Conservation (phyloP, 2,329 filamentous ascomycete species). For the Leptosphaerulina australis region DNA sequence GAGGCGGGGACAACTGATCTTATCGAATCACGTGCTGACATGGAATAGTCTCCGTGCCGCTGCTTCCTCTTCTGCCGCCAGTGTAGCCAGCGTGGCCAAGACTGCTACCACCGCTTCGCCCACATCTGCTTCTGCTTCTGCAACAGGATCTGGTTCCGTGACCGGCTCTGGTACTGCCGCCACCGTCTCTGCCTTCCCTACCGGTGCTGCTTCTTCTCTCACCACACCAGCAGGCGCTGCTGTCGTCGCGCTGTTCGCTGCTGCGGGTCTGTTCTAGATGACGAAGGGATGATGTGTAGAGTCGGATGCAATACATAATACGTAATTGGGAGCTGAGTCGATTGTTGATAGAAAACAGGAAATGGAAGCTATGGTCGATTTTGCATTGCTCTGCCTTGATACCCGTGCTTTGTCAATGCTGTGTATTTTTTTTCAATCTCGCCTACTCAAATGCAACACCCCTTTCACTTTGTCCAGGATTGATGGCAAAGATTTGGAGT, state of each 20-base stretch:
- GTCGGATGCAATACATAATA: constrained; percentile 4
- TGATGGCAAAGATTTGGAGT: background rate
- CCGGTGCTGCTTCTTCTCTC: constrained; percentile 21
- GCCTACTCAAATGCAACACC: background rate
- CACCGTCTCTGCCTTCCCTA: constrained; percentile 25
- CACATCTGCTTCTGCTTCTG: constrained; percentile 7
- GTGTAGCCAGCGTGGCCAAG: constrained; percentile 28
- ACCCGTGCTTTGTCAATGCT: background rate
- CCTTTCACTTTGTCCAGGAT: background rate
- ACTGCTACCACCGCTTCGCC: constrained; percentile 21
- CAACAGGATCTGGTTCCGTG: constrained; percentile 11
- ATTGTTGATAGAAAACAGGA: background rate
- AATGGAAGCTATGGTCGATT: background rate
- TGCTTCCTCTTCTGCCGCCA: constrained; percentile 24
- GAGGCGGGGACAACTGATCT: too few species aligned
- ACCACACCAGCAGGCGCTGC: constrained; percentile 31
- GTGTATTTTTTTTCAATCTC: background rate
- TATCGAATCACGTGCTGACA: background rate
- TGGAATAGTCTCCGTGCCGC: constrained; percentile 26
- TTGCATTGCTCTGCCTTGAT: background rate
- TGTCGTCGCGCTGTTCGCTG: constrained; percentile 31
- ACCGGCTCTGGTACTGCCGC: constrained; percentile 18
- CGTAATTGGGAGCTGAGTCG: background rate
- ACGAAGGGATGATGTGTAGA: background rate
- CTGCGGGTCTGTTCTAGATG: constrained; percentile 26